Evolutionary conservation across 495 filamentous ascomycete species (phyloP), one percentile per base, ranked within the genome.

Genomic region (Neurospora intermedia): DNA sequence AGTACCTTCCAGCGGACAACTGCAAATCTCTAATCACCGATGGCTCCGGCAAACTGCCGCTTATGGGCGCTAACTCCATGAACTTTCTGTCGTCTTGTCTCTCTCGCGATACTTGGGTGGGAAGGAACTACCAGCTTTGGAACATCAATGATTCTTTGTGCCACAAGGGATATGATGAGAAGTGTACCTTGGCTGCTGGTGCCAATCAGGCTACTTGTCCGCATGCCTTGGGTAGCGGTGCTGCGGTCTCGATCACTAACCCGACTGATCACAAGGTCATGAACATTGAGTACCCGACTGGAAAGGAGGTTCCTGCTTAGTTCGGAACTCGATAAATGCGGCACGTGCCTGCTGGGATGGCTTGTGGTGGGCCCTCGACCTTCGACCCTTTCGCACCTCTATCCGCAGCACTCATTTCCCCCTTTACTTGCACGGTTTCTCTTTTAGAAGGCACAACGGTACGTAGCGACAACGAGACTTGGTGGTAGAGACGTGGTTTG

Each of bases 11-110:
- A 15, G 74, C 77, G 1, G 76, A 74, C 1, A 69, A 72, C 0
- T 82, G 81, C 73, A 70, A 75, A n/a, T 69, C 66, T 46, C 71
- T 82, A 46, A 72, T 83, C 69, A 75, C 78, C 74, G 79, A 79
- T 35, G 74, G 76, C 41, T 76, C 74, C 8, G 40, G 71, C 40
- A 80, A 79, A 75, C 74, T 83, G 15, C 81, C 80, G 0, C 79
- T 83, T 15, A 78, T 75, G 73, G 81, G 73, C 4, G 76, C 80
- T 1, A 83, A 82, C 70, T 78, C 77, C 72, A 83, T 83, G 76
- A 80, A 81, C 35, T 82, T 76, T 43, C 71, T 83, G 10, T 74
- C 77, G 0, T 77, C 75, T 43, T 83, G 81, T 71, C 73, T 41
- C 10, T 74, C 71, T 38, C 74, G 75, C 15, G 72, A 76, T 43